Percentiles rank a stretch among this genome's conserved stretches.
phyloP scores from a whole-genome alignment of 306 rosid genomes.

The Acacia acuminata region DNA sequence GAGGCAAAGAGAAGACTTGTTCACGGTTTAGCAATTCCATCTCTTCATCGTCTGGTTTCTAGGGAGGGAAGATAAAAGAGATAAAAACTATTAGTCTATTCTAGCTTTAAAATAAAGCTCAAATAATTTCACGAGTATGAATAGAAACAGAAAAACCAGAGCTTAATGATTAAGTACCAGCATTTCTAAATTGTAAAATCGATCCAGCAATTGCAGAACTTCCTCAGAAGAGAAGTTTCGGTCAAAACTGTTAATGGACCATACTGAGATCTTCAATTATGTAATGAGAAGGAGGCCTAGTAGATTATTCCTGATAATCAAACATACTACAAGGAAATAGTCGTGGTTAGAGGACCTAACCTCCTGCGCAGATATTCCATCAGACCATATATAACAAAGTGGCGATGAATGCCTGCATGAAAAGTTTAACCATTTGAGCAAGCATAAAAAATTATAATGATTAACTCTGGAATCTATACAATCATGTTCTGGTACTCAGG shows the following conservation, averaged over 20 bases:
- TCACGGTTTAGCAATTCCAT: conserved; percentile 68
- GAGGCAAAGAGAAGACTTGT: conserved; percentile 90
- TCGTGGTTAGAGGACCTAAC: conserved; percentile 46
- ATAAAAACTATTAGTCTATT: conserved; percentile 16
- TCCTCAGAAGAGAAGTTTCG: conserved; percentile 85
- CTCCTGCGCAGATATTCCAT: conserved; percentile 89
- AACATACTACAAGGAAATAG: conserved; percentile 18
- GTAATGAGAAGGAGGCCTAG: conserved; percentile 12
- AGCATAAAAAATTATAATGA: conserved; percentile 19
- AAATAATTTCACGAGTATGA: not conserved
- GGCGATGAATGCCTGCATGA: conserved; percentile 83
- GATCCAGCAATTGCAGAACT: conserved; percentile 89
- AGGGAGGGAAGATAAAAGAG: conserved; percentile 20
- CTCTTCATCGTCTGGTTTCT: conserved; percentile 96
- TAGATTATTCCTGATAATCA: conserved; percentile 12
- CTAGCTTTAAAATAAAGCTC: conserved; percentile 27
- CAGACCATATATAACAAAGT: conserved; percentile 87
- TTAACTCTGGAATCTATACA: not conserved
- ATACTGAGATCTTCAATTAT: conserved; percentile 23
- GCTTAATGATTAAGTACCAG: conserved; percentile 55
- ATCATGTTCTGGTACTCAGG: not conserved
- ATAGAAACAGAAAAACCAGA: not conserved
- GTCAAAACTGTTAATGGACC: conserved; percentile 62
- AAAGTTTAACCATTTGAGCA: conserved; percentile 27
- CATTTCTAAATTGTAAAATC: conserved; percentile 93